Percentiles rank a stretch among this genome's conserved stretches.
These are phyloP conservation scores for Tothia fuscella DNA, from an alignment of 2,329 filamentous ascomycete genomes.

Conservation along the genomic window DNA sequence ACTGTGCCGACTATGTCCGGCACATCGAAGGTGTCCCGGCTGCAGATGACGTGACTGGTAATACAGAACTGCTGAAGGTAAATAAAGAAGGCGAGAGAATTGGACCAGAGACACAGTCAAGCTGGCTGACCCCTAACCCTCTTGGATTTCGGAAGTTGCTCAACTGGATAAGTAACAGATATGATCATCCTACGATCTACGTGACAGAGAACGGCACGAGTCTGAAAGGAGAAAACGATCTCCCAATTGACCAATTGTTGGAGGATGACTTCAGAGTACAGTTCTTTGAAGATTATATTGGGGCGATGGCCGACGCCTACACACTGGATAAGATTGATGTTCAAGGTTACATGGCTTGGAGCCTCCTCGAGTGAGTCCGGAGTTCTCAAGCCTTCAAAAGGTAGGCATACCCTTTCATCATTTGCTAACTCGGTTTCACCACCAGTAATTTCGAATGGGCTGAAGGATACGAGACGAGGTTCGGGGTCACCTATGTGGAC, in stretches of 20 bases:
- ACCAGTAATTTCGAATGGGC: conserved; percentile 75
- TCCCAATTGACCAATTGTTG: conserved; percentile 57
- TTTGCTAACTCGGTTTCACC: conserved; percentile 6
- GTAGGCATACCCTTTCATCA: conserved; percentile 26
- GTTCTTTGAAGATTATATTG: conserved; percentile 69
- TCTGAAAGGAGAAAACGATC: conserved; percentile 69
- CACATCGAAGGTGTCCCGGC: conserved; percentile 52
- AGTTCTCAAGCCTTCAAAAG: conserved; percentile 58
- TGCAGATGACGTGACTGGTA: conserved; percentile 55
- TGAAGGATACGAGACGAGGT: conserved; percentile 80
- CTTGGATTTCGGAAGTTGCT: conserved; percentile 29
- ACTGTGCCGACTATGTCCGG: conserved; percentile 78
- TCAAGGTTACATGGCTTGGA: conserved; percentile 74
- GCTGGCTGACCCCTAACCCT: conserved; percentile 57
- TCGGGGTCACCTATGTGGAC: conserved; percentile 75
- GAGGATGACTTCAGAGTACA: conserved; percentile 70
- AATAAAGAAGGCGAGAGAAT: conserved; percentile 63
- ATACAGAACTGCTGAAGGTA: conserved; percentile 59
- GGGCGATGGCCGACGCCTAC: conserved; percentile 62
- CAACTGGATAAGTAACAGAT: conserved; percentile 66
- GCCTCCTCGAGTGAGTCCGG: conserved; percentile 58
- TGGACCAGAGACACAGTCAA: conserved; percentile 69
- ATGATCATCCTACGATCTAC: conserved; percentile 65
- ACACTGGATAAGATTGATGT: conserved; percentile 66
- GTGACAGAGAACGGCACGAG: conserved; percentile 85